These are phyloP conservation scores for Auriscalpium vulgare DNA, from an alignment of 768 basidiomycete genomes.

Conservation along the genomic window DNA sequence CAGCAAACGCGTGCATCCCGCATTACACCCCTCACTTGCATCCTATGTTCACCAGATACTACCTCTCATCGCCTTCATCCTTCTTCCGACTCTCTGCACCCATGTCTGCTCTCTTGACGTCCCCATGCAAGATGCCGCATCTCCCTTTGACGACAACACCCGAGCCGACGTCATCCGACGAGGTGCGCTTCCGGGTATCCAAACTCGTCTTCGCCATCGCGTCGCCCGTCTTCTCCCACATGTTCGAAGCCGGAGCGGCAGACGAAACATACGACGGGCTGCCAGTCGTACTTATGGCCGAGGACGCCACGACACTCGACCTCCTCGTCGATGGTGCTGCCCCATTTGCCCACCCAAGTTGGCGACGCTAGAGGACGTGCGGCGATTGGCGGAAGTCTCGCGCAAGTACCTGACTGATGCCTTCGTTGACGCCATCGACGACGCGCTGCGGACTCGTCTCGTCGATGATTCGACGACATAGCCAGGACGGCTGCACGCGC, in stretches of 20 bases:
- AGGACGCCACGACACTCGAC: not conserved
- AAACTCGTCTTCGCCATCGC: not conserved
- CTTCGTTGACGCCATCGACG: not conserved
- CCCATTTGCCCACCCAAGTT: not conserved
- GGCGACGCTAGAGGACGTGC: not conserved
- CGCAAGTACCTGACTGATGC: not conserved
- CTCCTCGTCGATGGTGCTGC: not conserved
- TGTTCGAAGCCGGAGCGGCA: not conserved
- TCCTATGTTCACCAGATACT: too few relatives aligned
- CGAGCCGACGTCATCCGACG: constrained; percentile 4
- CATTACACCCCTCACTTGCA: too few relatives aligned
- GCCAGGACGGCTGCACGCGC: not conserved
- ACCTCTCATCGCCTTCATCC: too few relatives aligned
- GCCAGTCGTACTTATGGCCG: not conserved
- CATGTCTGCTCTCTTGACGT: too few relatives aligned
- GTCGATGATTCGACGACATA: not conserved
- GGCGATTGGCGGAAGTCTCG: not conserved
- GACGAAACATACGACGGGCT: not conserved
- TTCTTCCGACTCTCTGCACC: too few relatives aligned
- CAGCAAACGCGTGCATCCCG: too few relatives aligned
- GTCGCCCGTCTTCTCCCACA: not conserved
- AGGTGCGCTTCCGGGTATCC: constrained; percentile 2
- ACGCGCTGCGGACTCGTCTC: not conserved
- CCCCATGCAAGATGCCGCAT: not conserved
- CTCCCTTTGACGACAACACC: not conserved